phyloP scores from a whole-genome alignment of 768 basidiomycete species.

The Crucibulum laeve region DNA sequence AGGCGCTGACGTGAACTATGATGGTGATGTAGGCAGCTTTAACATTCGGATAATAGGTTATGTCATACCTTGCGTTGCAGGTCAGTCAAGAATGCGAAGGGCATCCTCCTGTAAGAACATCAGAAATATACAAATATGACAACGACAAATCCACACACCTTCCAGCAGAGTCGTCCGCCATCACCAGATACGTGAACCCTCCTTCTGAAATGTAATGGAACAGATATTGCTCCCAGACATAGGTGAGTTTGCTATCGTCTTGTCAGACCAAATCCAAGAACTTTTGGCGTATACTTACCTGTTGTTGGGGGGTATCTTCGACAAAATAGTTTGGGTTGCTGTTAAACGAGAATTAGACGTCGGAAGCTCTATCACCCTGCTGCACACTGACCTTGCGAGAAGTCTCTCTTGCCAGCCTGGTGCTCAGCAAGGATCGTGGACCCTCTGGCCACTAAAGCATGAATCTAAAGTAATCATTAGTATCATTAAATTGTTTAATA shows the following conservation, averaged over 20 bases:
- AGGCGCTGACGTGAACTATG: slow-evolving; percentile 57
- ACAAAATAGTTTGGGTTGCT: slow-evolving; percentile 87
- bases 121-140: slow-evolving; percentile 3
- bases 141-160: slow-evolving; percentile 45
- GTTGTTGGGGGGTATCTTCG: slow-evolving; percentile 92
- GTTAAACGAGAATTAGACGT: slow-evolving; percentile 2
- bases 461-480: slow-evolving; percentile 45
- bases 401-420: slow-evolving; percentile 75
- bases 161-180: slow-evolving; percentile 92
- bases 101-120: slow-evolving; percentile 61
- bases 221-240: slow-evolving; percentile 90
- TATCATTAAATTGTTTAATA: neutral
- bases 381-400: slow-evolving; percentile 70
- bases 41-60: slow-evolving; percentile 5
- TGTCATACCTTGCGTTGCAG: slow-evolving; percentile 68
- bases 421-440: slow-evolving; percentile 84
- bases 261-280: neutral
- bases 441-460: slow-evolving; percentile 79
- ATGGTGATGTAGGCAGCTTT: slow-evolving; percentile 3
- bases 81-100: slow-evolving; percentile 89
- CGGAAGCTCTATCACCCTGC: neutral
- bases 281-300: slow-evolving; percentile 30
- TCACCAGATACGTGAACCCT: slow-evolving; percentile 84
- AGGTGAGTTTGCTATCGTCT: slow-evolving; percentile 62
- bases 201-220: slow-evolving; percentile 93